Conservation (phyloP, 257 asterid genomes). For the Avicennia marina region DNA sequence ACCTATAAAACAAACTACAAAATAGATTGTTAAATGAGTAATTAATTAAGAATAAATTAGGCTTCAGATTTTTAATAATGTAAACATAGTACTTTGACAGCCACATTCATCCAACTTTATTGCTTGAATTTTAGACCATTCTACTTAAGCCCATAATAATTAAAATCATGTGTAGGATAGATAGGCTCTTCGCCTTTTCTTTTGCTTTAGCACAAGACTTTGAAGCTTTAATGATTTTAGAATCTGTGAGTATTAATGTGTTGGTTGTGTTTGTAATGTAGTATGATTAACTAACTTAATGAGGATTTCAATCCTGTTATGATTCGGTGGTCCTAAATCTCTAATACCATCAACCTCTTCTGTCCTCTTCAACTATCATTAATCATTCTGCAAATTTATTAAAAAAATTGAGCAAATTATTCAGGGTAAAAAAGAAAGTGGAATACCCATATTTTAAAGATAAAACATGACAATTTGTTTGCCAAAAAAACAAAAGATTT, state of each 20-base stretch:
- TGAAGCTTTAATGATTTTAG: conserved; percentile 23
- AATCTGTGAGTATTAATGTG: conserved; percentile 20
- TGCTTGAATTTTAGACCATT: conserved; percentile 27
- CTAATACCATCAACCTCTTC: neutral
- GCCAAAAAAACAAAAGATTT: no score
- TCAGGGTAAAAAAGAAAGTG: no score
- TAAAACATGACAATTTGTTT: no score
- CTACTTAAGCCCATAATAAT: conserved; percentile 30
- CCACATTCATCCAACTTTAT: conserved; percentile 28
- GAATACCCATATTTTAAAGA: no score
- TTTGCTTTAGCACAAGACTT: conserved; percentile 33
- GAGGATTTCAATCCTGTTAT: conserved; percentile 33
- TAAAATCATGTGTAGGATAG: conserved; percentile 36
- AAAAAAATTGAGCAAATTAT: neutral
- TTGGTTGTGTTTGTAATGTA: conserved; percentile 16
- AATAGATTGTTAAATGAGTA: no score
- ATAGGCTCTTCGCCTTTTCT: conserved; percentile 36
- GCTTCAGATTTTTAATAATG: conserved; percentile 14
- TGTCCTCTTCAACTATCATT: conserved; percentile 1
- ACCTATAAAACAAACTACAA: no score
- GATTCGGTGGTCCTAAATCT: conserved; percentile 54
- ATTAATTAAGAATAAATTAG: neutral
- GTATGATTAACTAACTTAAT: conserved; percentile 16
- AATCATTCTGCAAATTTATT: neutral
- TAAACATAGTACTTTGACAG: conserved; percentile 35